Base-by-base conservation (phyloP, 805 yeast genomes). In the Pichia cabralensis region DNA sequence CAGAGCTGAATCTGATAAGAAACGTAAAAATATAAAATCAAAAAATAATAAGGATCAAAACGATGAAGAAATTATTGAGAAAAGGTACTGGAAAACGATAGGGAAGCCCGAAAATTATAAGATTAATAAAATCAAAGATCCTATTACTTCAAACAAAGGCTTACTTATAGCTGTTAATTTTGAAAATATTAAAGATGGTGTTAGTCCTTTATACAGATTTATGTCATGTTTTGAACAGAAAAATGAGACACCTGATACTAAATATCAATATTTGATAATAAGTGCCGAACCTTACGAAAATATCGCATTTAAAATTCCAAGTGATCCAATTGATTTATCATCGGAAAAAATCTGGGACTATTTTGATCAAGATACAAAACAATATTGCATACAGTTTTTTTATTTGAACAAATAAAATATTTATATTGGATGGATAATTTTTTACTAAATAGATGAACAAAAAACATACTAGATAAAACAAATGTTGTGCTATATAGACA, bases 201-300 rank as follows among this genome's bases (percentile, higher is more conserved):
- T 62, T 8, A 65, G 53, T 27, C 94, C 95, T 9, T 62, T 73
- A 31, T 80, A 74, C 55, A 62, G 95, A 35, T 58, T 89, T 28
- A 80, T 88, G 82, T 74, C 84, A 26, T 72, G 78, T 21, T 76
- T 71, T 48, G 97, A 92, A 47, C 76, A 77, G 34, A 53, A 61
- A 7, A 58, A 64, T 5, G 72, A 69, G 47, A 43, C 44, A 2
- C 33, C 48, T 47, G 73, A 72, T 33, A 61, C 67, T 22, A 60
- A 63, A 8, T 74, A 52, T 55, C 94, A 81, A 56, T 88, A 77
- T 52, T 47, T 92, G 43, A 76, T 88, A 9, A 58, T 88, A 0
- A 76, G 86, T n/a, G 92, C 80, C 3, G 95, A 85, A 52, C 96
- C 96, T 2, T 92, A 84, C 54, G 89, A 85, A 41, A 84, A 78